Evolutionary conservation across 2,329 filamentous ascomycete species (phyloP).

Genomic region (Xylariaceae sp.): DNA sequence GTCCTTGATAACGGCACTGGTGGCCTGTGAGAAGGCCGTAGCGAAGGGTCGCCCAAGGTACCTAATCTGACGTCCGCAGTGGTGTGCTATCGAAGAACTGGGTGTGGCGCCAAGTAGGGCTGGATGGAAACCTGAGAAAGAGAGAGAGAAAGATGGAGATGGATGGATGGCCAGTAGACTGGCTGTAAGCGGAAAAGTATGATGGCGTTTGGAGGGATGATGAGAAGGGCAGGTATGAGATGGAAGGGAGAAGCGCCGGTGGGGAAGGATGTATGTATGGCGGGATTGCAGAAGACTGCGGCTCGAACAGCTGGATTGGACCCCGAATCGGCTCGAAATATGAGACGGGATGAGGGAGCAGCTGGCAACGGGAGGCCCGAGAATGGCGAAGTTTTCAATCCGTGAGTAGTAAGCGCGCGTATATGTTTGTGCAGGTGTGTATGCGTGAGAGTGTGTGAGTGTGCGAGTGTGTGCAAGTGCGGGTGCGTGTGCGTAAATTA

Average conservation of each 20-base stretch:
- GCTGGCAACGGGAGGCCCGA: no score
- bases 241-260: background rate
- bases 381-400: no score
- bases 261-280: background rate
- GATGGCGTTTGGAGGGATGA: constrained; percentile 4
- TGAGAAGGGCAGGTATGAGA: background rate
- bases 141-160: background rate
- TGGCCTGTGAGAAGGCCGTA: constrained; percentile 19
- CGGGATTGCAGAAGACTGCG: constrained; percentile 5
- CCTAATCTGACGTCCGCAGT: constrained; percentile 18
- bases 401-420: constrained; percentile 3
- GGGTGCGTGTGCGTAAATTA: no score
- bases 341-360: no score
- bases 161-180: constrained; percentile 6
- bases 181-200: background rate
- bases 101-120: constrained; percentile 9
- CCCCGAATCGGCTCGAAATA: no score
- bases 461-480: no score
- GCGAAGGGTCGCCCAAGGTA: constrained; percentile 22
- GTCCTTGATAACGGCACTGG: constrained; percentile 24
- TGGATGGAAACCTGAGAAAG: constrained; percentile 5
- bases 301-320: constrained; percentile 14
- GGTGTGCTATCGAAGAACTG: constrained; percentile 10
- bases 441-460: background rate
- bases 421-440: background rate